These are phyloP conservation scores for Chlorella sp. DNA, from an alignment of 139 green algal species.

Conservation along the genomic window DNA sequence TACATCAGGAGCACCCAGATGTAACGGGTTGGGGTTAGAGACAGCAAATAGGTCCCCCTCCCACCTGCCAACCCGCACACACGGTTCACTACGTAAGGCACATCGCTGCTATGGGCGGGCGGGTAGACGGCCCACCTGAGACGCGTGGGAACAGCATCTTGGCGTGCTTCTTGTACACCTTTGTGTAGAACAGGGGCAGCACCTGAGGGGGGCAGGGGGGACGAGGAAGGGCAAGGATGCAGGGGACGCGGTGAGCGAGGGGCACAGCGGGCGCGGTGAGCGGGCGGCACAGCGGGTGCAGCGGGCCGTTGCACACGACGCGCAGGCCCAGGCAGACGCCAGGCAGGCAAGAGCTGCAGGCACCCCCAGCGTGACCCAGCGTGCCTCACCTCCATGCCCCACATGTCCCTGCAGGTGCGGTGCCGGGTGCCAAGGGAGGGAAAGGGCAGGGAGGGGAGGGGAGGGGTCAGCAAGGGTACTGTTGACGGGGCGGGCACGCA, in stretches of 20 bases:
- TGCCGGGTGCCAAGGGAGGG: background rate
- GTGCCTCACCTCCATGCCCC: slow-evolving; percentile 32
- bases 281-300: background rate
- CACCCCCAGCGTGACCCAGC: background rate
- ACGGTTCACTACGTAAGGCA: background rate
- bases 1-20: no score
- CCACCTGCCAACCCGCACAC: background rate
- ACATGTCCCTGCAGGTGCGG: slow-evolving; percentile 39
- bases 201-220: background rate
- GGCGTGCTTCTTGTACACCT: slow-evolving; percentile 31
- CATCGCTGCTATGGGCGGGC: no score
- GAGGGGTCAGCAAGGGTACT: background rate
- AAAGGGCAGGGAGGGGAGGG: background rate
- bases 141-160: slow-evolving; percentile 25
- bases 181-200: slow-evolving; percentile 31
- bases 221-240: background rate
- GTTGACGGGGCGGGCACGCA: no score
- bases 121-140: background rate
- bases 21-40: no score
- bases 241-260: background rate
- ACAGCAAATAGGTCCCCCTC: background rate
- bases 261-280: background rate
- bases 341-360: background rate
- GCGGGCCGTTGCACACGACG: background rate
- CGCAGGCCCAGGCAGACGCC: background rate